Evolutionary conservation across 2,329 filamentous ascomycete genomes (phyloP), one percentile per base, ranked within the genome.

Genomic region (Colletotrichum higginsianum): DNA sequence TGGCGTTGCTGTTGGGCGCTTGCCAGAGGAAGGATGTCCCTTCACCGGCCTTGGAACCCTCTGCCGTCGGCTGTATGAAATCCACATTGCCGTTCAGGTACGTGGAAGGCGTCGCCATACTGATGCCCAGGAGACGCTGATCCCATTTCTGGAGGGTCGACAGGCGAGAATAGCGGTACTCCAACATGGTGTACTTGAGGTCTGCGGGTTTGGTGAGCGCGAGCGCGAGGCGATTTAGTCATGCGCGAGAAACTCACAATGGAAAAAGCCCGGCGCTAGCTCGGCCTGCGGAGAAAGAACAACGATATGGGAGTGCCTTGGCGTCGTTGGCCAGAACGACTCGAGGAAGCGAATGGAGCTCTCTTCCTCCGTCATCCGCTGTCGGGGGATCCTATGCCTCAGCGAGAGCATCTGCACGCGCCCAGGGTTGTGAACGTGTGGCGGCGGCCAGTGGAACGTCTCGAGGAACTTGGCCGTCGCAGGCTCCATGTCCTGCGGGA

Each of bases 221-320:
- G 12, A 16, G 23, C 1, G n/a, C 21, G 9, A 12, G 16, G 23
- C 4, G 26, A 38, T 15, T 9, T 15, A 11, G n/a, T 16, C 40
- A 50, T 12, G 4, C 7, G 15, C 7, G 4, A 13, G 35, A 12
- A 5, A 75, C 86, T 78, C 80, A 89, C 88, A 98, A 74, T 98
- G 94, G 74, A 93, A 96, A 79, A 94, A 98, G 2, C 93, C 88
- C 1, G 92, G 90, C 0, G 94, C 93, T 0, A 98, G 82, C 79
- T 98, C 93, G 1, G 88, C 89, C 75, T 97, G 91, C 1, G 95
- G 90, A 6, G 94, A 95, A 7, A 99, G 87, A 2, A 98, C 83
- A n/a, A 99, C 86, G 2, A 98, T 89, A 79, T 98, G 94, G 12
- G 92, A 91, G 63, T 89, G 82, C 2, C 81, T 79, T 6, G 90